Evolutionary conservation across 192 early-diverging fungal genomes (phyloP).

Genomic region (Glomus cerebriforme): DNA sequence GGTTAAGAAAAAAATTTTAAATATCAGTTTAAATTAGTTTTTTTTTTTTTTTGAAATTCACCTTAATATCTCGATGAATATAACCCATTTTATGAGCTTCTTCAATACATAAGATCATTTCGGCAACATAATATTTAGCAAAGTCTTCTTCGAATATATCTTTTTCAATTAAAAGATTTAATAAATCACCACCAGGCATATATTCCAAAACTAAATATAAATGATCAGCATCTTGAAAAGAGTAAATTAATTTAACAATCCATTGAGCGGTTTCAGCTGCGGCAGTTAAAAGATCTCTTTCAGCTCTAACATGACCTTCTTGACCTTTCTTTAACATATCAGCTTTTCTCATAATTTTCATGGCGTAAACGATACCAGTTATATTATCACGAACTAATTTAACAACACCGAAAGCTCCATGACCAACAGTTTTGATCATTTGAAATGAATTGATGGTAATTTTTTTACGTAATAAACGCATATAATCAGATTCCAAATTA

Average conservation of each 20-base stretch:
- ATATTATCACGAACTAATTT: constrained; percentile 74
- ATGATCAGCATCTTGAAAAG: constrained; percentile 87
- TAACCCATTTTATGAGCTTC: constrained; percentile 80
- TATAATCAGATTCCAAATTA: constrained; percentile 52
- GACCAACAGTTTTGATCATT: constrained; percentile 73
- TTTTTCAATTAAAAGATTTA: constrained; percentile 90
- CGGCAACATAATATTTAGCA: constrained; percentile 86
- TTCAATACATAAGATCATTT: constrained; percentile 80
- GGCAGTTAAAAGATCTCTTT: constrained; percentile 72
- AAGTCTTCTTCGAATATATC: constrained; percentile 74
- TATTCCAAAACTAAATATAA: constrained; percentile 98
- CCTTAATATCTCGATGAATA: constrained; percentile 67
- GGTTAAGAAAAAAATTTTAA: background rate
- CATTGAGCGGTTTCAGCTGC: constrained; percentile 60
- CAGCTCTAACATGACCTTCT: constrained; percentile 70
- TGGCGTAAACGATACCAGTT: constrained; percentile 74
- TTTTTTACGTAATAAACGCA: constrained; percentile 49
- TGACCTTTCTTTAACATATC: constrained; percentile 75
- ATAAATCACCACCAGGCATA: constrained; percentile 92
- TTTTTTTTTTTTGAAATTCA: constrained; percentile 17
- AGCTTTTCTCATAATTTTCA: constrained; percentile 78
- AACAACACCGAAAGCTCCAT: constrained; percentile 82
- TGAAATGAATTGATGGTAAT: constrained; percentile 57
- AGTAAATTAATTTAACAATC: constrained; percentile 90
- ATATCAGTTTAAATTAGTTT: background rate